Conservation (phyloP, 306 rosid genomes). For the Sechiopsis laciniata region DNA sequence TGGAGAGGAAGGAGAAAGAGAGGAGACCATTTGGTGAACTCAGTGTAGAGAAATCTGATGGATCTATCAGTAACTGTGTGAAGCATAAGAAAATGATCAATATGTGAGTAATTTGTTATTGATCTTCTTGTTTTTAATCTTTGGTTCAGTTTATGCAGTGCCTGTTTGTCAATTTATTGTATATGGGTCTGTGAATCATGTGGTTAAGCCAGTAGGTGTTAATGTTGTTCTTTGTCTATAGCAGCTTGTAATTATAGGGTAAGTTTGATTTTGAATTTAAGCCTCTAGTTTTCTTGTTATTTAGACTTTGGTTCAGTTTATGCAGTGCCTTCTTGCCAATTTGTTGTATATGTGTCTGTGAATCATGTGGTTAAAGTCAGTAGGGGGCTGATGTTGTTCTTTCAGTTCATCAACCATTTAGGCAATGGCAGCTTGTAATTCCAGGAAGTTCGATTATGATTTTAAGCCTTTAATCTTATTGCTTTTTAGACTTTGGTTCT, state of each 20-base stretch:
- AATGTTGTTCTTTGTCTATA: not conserved
- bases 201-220: not conserved
- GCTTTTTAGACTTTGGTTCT: not conserved
- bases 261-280: not conserved
- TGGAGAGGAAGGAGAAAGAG: slow-evolving; percentile 30
- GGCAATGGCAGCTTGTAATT: not conserved
- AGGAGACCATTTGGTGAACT: slow-evolving; percentile 57
- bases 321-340: not conserved
- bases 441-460: not conserved
- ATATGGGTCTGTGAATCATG: not conserved
- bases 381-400: not conserved
- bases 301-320: slow-evolving; percentile 1
- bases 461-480: not conserved
- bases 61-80: slow-evolving; percentile 26
- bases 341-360: not conserved
- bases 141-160: not conserved
- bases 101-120: slow-evolving; percentile 41
- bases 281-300: not conserved
- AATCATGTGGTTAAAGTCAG: not conserved
- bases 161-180: not conserved
- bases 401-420: not conserved
- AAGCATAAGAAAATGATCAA: slow-evolving; percentile 48
- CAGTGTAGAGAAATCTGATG: slow-evolving; percentile 32
- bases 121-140: not conserved
- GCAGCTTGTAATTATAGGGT: not conserved